These are phyloP conservation scores for Trypanosoma avium DNA, from an alignment of 208 protist species.

Conservation along the genomic window DNA sequence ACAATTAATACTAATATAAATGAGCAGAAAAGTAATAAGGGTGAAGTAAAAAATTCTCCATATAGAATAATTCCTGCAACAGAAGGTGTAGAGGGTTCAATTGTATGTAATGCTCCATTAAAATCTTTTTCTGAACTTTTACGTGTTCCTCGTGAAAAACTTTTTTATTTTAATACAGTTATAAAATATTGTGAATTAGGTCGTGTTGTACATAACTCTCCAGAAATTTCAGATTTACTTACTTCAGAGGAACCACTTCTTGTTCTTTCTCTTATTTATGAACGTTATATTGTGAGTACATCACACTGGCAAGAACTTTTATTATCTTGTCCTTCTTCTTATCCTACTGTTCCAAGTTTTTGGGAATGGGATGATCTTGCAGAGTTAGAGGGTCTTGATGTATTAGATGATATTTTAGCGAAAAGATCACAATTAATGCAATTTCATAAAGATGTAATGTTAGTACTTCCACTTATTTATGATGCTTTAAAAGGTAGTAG, in stretches of 20 bases:
- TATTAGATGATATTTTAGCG: slow-evolving; percentile 78
- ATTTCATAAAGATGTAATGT: slow-evolving; percentile 46
- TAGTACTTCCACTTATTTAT: slow-evolving; percentile 41
- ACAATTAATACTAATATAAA: too few relatives aligned
- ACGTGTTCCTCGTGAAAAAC: slow-evolving; percentile 57
- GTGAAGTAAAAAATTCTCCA: neutral
- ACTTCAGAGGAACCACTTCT: slow-evolving; percentile 76
- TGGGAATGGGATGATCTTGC: slow-evolving; percentile 66
- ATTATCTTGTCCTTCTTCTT: slow-evolving; percentile 46
- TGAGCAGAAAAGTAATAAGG: neutral
- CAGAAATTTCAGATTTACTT: slow-evolving; percentile 40
- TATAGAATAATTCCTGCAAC: slow-evolving; percentile 15
- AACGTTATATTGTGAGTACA: slow-evolving; percentile 49
- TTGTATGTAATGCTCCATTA: slow-evolving; percentile 56
- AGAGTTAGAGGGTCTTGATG: slow-evolving; percentile 74
- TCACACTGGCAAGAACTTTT: slow-evolving; percentile 79
- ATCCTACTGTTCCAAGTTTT: slow-evolving; percentile 72
- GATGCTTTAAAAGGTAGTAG: slow-evolving; percentile 26
- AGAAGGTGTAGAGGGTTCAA: slow-evolving; percentile 58
- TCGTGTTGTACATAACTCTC: slow-evolving; percentile 35
- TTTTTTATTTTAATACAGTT: slow-evolving; percentile 74
- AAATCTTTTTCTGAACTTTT: slow-evolving; percentile 59
- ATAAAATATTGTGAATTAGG: slow-evolving; percentile 53
- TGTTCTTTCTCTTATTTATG: slow-evolving; percentile 76
- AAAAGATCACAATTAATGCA: slow-evolving; percentile 47